Evolutionary conservation across 768 basidiomycete species (phyloP).

Genomic region (Agaricus bisporus): DNA sequence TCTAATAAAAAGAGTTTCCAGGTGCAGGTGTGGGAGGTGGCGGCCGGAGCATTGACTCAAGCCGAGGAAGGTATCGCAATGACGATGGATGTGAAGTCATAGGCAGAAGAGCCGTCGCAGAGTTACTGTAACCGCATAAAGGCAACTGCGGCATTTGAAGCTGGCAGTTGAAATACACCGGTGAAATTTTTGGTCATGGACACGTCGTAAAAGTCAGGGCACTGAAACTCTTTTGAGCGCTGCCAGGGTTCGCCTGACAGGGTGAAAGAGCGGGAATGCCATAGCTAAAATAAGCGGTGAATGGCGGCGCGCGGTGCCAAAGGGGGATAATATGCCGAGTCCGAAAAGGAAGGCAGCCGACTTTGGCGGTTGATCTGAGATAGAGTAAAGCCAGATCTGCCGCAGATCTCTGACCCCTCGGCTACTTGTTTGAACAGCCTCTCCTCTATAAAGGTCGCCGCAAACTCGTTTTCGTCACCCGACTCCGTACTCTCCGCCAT

Average conservation of each 20-base stretch:
- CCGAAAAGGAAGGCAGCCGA: conserved; percentile 8
- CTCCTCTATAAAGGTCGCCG: conserved; percentile 14
- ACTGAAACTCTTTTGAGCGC: too few species aligned
- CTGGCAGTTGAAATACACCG: background rate
- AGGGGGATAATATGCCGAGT: background rate
- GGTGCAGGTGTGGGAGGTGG: background rate
- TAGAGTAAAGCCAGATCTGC: conserved; percentile 5
- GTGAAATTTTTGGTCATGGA: too few species aligned
- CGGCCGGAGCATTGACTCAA: background rate
- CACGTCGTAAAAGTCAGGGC: too few species aligned
- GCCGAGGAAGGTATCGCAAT: background rate
- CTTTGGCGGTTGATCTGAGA: conserved; percentile 6
- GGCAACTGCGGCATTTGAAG: background rate
- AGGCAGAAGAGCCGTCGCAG: too few species aligned
- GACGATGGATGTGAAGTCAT: background rate
- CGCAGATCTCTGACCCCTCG: background rate
- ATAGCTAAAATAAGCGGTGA: background rate
- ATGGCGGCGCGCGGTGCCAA: background rate
- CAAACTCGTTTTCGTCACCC: background rate
- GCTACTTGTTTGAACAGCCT: conserved; percentile 6
- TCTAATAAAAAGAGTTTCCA: background rate
- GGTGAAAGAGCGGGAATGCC: conserved; percentile 1
- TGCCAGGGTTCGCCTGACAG: background rate
- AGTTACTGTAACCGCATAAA: too few species aligned
- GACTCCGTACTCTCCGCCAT: conserved; percentile 15